A percentile compares a stretch with the other conserved stretches of the same genome.
Conservation (phyloP, 257 asterid species). For the Scutellaria barbata region DNA sequence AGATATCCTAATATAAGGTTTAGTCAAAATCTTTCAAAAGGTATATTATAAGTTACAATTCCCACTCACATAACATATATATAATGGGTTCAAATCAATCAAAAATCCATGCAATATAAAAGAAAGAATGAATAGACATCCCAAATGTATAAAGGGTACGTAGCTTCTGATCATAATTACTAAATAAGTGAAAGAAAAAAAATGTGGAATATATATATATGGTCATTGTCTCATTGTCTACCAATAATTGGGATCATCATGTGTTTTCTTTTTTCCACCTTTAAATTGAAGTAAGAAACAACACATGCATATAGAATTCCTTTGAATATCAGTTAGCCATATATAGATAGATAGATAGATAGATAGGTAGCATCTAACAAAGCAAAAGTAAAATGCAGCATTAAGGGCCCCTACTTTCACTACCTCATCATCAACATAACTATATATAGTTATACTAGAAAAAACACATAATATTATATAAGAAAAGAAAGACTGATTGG, state of each 20-base stretch:
- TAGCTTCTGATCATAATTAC: not conserved
- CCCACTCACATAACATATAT: not conserved
- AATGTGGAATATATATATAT: not conserved
- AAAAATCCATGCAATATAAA: not conserved
- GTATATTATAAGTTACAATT: not conserved
- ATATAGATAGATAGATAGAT: no score
- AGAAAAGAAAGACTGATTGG: not conserved
- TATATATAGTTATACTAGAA: not conserved
- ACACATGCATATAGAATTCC: not conserved
- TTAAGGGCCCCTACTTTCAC: conserved; percentile 21
- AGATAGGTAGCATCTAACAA: not conserved
- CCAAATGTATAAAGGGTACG: not conserved
- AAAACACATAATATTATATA: not conserved
- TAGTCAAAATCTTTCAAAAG: no score
- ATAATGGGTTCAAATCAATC: conserved; percentile 3
- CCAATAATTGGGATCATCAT: conserved; percentile 42
- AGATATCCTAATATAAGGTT: no score
- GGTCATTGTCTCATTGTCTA: conserved; percentile 9
- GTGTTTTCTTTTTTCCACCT: conserved; percentile 27
- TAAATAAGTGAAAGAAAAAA: not conserved
- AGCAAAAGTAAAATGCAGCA: conserved; percentile 11
- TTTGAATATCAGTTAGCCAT: not conserved
- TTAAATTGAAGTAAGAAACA: conserved; percentile 11
- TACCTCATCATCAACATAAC: not conserved
- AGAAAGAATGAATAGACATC: not conserved